Conservation (phyloP, 495 filamentous ascomycete genomes). For the Trichoderma parareesei region DNA sequence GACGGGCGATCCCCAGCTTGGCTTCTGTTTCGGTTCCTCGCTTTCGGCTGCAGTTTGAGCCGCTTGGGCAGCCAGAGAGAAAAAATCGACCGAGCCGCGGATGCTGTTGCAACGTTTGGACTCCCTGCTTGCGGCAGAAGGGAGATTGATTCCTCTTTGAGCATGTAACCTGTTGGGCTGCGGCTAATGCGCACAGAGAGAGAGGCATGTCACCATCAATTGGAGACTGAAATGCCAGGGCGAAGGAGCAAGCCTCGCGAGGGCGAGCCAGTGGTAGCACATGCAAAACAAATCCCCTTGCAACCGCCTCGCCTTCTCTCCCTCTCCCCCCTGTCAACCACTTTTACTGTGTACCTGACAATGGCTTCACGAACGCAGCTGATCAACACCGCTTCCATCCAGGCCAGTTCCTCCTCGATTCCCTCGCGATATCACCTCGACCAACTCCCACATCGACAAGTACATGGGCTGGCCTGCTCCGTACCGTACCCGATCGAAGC, state of each 20-base stretch:
- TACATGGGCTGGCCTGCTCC: background rate
- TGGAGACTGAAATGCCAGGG: background rate
- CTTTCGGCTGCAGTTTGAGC: slow-evolving; percentile 4
- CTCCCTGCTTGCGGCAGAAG: background rate
- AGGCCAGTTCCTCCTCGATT: background rate
- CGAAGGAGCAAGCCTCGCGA: background rate
- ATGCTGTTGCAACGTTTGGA: background rate
- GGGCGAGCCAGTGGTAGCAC: too few species aligned
- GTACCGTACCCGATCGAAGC: background rate
- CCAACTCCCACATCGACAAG: too few species aligned
- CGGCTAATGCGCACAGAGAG: background rate
- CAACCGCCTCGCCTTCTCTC: too few species aligned
- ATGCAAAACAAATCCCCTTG: too few species aligned
- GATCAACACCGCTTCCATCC: background rate
- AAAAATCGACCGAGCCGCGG: background rate
- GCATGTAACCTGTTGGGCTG: background rate
- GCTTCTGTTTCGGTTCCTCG: background rate
- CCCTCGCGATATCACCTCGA: background rate
- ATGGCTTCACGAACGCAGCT: background rate
- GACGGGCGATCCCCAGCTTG: background rate
- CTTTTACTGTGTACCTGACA: too few species aligned
- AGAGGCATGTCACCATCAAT: background rate
- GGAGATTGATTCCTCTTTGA: slow-evolving; percentile 2
- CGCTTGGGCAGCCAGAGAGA: background rate
- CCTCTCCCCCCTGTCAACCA: too few species aligned